Conservation (phyloP, 164 flowering plant species). For the Magnolia sinica region DNA sequence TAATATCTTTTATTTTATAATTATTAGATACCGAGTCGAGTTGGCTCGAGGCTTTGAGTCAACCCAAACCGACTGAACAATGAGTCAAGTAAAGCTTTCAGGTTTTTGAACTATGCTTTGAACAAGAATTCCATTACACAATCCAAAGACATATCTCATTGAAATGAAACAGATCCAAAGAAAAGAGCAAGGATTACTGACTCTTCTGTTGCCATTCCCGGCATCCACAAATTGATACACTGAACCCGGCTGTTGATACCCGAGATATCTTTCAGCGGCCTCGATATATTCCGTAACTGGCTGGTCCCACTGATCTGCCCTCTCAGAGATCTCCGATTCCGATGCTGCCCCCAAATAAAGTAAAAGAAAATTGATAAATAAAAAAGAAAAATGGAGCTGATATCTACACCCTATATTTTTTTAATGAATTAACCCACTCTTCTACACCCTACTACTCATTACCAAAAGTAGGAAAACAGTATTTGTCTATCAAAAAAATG, state of each 20-base stretch:
- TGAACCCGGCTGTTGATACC: conserved; percentile 85
- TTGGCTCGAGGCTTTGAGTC: too few species aligned
- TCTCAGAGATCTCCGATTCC: conserved; percentile 65
- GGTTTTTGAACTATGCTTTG: neutral
- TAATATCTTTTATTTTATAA: too few species aligned
- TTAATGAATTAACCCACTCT: neutral
- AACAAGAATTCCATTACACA: neutral
- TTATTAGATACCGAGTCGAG: too few species aligned
- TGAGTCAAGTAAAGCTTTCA: too few species aligned
- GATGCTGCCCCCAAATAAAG: conserved; percentile 38
- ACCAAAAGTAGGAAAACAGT: neutral
- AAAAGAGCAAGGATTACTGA: conserved; percentile 20
- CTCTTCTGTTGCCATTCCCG: conserved; percentile 63
- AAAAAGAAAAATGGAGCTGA: neutral
- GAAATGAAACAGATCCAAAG: neutral
- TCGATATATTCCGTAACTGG: conserved; percentile 66
- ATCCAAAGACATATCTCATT: neutral
- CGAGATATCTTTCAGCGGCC: conserved; percentile 67
- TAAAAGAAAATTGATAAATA: neutral
- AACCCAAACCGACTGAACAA: too few species aligned
- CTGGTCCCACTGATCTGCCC: conserved; percentile 92
- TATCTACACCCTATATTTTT: neutral
- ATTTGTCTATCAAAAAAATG: neutral
- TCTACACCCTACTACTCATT: neutral
- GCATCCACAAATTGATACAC: conserved; percentile 66